These are phyloP conservation scores for Inga leiocalycina DNA, from an alignment of 306 rosid species.

Conservation along the genomic window DNA sequence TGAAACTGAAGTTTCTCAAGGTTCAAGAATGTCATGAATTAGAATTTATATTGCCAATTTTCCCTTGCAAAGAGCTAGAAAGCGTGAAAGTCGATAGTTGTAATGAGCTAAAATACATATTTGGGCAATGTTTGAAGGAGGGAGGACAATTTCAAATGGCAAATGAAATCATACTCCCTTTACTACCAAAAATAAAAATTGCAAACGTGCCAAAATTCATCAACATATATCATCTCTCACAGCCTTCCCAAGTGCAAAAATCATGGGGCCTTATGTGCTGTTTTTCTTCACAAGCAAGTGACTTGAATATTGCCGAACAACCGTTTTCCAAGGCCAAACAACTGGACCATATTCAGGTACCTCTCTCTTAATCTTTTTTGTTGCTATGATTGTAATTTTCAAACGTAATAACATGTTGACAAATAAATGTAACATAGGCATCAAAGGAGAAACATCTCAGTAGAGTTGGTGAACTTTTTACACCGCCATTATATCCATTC, in stretches of 20 bases:
- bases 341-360: not conserved
- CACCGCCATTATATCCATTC: not conserved
- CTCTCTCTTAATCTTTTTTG: not conserved
- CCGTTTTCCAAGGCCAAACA: not conserved
- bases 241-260: not conserved
- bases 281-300: not conserved
- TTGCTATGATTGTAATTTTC: not conserved
- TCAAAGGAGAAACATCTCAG: not conserved
- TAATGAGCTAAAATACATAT: slow-evolving; percentile 19
- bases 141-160: not conserved
- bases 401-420: not conserved
- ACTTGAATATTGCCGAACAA: not conserved
- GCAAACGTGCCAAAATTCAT: not conserved
- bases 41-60: slow-evolving; percentile 27
- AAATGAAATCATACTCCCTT: not conserved
- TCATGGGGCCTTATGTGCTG: not conserved
- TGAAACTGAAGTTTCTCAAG: slow-evolving; percentile 22
- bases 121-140: not conserved
- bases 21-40: slow-evolving; percentile 17
- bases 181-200: not conserved
- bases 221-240: not conserved
- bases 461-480: not conserved
- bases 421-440: not conserved
- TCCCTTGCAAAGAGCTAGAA: slow-evolving; percentile 26
- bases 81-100: not conserved